phyloP scores from a whole-genome alignment of 192 early-diverging fungal species.

The Helicostylum pulchrum region DNA sequence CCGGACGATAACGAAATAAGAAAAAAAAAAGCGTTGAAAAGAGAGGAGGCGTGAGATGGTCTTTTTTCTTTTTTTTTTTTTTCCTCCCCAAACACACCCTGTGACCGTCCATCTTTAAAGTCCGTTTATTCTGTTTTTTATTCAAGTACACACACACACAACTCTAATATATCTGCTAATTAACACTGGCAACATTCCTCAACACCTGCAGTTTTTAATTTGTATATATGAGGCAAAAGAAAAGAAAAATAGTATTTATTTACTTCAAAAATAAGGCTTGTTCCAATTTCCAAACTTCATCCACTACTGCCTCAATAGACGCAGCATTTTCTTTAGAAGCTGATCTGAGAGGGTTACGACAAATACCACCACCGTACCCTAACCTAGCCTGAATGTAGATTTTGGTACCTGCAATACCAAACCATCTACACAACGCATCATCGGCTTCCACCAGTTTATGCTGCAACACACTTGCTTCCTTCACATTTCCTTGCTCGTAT shows the following conservation, averaged over 20 bases:
- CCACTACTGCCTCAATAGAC: not conserved
- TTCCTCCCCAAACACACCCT: not conserved
- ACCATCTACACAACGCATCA: conserved; percentile 34
- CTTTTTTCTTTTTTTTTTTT: too few species aligned
- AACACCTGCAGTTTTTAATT: too few species aligned
- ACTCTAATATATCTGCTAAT: too few species aligned
- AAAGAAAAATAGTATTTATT: too few species aligned
- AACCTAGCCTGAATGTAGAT: conserved; percentile 21
- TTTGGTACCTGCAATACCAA: conserved; percentile 37
- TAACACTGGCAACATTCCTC: too few species aligned
- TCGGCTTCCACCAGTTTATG: conserved; percentile 30
- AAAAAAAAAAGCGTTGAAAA: too few species aligned
- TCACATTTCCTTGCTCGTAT: conserved; percentile 24
- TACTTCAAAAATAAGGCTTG: not conserved
- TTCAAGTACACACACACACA: too few species aligned
- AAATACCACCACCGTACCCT: conserved; percentile 27
- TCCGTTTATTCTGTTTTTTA: too few species aligned
- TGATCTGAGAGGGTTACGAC: not conserved
- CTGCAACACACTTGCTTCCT: conserved; percentile 32
- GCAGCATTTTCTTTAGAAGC: not conserved
- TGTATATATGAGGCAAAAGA: too few species aligned
- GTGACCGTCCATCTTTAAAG: too few species aligned
- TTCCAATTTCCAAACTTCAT: not conserved
- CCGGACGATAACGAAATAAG: too few species aligned
- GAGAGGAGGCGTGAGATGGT: too few species aligned